Evolutionary conservation across 257 asterid species (phyloP).

Genomic region (Petrea volubilis): DNA sequence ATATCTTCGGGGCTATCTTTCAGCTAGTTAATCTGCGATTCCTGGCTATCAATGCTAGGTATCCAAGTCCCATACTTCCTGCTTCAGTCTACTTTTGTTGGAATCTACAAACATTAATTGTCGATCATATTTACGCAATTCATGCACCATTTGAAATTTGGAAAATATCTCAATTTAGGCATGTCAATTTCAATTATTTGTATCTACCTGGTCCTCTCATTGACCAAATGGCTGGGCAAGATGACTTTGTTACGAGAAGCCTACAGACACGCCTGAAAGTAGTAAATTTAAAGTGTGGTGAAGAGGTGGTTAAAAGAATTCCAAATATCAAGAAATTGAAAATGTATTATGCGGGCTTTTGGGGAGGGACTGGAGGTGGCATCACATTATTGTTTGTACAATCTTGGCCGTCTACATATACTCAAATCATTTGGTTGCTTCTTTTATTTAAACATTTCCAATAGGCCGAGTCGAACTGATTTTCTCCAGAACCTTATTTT

Average conservation of each 20-base stretch:
- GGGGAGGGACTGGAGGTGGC: too few relatives aligned
- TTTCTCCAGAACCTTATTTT: neutral
- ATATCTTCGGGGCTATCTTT: too few relatives aligned
- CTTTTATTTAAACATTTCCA: neutral
- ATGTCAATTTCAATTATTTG: neutral
- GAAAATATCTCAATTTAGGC: conserved; percentile 5
- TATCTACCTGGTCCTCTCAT: neutral
- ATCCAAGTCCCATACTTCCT: neutral
- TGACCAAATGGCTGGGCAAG: neutral
- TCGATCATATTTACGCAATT: too few relatives aligned
- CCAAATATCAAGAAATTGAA: neutral
- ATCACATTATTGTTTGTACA: too few relatives aligned
- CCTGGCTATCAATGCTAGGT: neutral
- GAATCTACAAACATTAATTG: conserved; percentile 10
- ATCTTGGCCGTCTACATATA: neutral
- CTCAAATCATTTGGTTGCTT: neutral
- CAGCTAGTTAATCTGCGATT: neutral
- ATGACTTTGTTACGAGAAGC: neutral
- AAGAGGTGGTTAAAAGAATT: neutral
- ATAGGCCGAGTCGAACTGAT: neutral
- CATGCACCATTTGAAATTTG: neutral
- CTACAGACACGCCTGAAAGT: neutral
- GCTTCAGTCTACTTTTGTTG: neutral
- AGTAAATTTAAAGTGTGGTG: neutral
- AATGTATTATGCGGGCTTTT: neutral